A percentile compares a stretch with the other conserved stretches of the same genome.
phyloP scores from a whole-genome alignment of 2,329 filamentous ascomycete genomes.

The Periglandula ipomoeae region DNA sequence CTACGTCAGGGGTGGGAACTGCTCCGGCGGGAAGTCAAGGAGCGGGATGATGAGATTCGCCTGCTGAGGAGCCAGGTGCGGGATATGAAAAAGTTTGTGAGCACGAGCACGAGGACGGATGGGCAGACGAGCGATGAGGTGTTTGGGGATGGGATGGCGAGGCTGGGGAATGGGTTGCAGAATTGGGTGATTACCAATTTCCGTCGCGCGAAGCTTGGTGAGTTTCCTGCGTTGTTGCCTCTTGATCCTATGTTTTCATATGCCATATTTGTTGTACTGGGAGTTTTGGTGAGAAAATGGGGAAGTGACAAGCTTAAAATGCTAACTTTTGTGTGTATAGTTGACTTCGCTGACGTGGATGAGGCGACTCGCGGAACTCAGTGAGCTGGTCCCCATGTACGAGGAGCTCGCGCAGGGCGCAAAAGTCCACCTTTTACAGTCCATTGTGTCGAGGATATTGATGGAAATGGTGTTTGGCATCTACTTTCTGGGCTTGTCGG shows the following conservation, averaged over 20 bases:
- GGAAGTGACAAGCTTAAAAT: background rate
- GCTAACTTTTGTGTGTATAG: background rate
- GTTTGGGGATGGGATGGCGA: constrained; percentile 51
- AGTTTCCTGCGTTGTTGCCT: constrained; percentile 12
- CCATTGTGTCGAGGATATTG: constrained; percentile 48
- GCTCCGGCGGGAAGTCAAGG: constrained; percentile 34
- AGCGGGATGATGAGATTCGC: constrained; percentile 47
- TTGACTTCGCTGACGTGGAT: constrained; percentile 35
- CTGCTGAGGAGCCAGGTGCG: constrained; percentile 50
- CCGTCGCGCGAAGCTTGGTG: constrained; percentile 50
- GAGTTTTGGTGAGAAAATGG: background rate
- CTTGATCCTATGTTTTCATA: background rate
- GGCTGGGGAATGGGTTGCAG: constrained; percentile 57
- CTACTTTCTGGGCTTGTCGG: constrained; percentile 54
- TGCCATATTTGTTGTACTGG: background rate
- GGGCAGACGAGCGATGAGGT: constrained; percentile 58
- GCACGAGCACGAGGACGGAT: constrained; percentile 52
- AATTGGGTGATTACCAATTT: constrained; percentile 69
- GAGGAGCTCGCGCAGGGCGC: constrained; percentile 41
- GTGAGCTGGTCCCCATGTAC: constrained; percentile 48
- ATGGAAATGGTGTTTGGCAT: constrained; percentile 52
- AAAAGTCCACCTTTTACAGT: constrained; percentile 55
- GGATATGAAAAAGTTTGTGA: constrained; percentile 64
- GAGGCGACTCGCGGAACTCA: constrained; percentile 33
- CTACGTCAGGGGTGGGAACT: constrained; percentile 40